These are phyloP conservation scores for Cytospora piceicola DNA, from an alignment of 2,329 filamentous ascomycete species.

Conservation along the genomic window DNA sequence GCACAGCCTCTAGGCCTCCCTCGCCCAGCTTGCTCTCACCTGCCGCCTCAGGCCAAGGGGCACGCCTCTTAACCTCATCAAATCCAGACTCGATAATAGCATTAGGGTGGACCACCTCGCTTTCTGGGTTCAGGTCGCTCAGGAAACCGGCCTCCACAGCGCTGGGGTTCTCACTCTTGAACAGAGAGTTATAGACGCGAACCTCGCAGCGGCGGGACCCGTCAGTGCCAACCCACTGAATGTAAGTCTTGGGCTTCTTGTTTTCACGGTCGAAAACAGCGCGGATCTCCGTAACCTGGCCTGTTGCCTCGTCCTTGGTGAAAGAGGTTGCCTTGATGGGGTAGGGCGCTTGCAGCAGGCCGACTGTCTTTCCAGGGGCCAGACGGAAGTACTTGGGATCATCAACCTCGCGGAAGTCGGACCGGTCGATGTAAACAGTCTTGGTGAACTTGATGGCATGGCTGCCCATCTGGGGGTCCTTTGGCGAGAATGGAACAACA, in stretches of 20 bases:
- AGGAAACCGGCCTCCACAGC: slow-evolving; percentile 79
- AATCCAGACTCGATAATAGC: slow-evolving; percentile 85
- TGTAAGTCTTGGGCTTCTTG: slow-evolving; percentile 50
- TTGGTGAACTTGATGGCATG: slow-evolving; percentile 57
- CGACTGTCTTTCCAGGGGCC: slow-evolving; percentile 69
- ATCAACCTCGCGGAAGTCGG: slow-evolving; percentile 70
- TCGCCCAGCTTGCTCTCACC: slow-evolving; percentile 68
- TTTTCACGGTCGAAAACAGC: slow-evolving; percentile 27
- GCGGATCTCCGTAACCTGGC: slow-evolving; percentile 39
- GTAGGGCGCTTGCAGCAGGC: slow-evolving; percentile 66
- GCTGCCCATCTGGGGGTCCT: slow-evolving; percentile 39
- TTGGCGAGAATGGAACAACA: slow-evolving; percentile 66
- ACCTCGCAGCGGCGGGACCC: slow-evolving; percentile 30
- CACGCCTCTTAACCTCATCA: slow-evolving; percentile 71
- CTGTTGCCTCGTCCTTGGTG: slow-evolving; percentile 62
- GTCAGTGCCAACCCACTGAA: slow-evolving; percentile 63
- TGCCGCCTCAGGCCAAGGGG: slow-evolving; percentile 81
- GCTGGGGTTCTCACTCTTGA: slow-evolving; percentile 78
- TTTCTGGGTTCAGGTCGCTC: slow-evolving; percentile 81
- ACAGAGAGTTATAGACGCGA: slow-evolving; percentile 29
- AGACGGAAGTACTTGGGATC: slow-evolving; percentile 72
- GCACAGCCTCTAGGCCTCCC: slow-evolving; percentile 71
- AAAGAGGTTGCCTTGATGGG: slow-evolving; percentile 67
- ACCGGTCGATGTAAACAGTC: slow-evolving; percentile 70
- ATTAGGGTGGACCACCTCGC: slow-evolving; percentile 76